A percentile compares a stretch with the other conserved stretches of the same genome.
Conservation (phyloP, 2,329 filamentous ascomycete species). For the Colletotrichum ledebouriae region DNA sequence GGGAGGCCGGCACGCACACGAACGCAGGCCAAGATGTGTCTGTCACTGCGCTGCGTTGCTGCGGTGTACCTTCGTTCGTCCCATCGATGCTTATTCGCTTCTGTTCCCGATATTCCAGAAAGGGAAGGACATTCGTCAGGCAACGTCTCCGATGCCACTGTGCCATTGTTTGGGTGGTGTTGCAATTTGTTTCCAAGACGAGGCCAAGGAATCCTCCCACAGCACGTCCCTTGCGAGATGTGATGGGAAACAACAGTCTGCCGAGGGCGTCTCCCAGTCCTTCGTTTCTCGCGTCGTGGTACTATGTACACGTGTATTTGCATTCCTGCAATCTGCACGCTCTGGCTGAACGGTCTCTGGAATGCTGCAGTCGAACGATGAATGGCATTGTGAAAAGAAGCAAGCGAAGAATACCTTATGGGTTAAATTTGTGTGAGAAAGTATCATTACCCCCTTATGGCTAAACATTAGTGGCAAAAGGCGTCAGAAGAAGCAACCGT, state of each 20-base stretch:
- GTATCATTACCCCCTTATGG: too few species aligned
- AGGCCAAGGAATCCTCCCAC: conserved; percentile 20
- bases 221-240: conserved; percentile 17
- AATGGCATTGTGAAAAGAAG: conserved; percentile 9
- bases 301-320: conserved; percentile 6
- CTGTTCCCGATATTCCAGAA: conserved; percentile 5
- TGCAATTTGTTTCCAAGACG: conserved; percentile 26
- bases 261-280: conserved; percentile 18
- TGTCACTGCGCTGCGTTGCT: background rate
- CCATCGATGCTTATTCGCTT: background rate
- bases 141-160: conserved; percentile 1
- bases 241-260: conserved; percentile 16
- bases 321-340: conserved; percentile 19
- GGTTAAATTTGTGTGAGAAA: too few species aligned
- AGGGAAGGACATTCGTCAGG: conserved; percentile 12
- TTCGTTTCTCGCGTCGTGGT: background rate
- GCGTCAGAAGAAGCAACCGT: background rate
- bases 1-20: conserved; percentile 15
- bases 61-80: conserved; percentile 19
- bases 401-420: background rate
- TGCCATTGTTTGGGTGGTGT: background rate
- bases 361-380: conserved; percentile 18
- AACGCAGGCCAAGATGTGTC: background rate
- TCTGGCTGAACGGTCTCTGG: background rate
- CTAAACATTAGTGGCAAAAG: too few species aligned